Base-by-base conservation (phyloP, 1,284 basidiomycete species). In the Irpex rosettiformis region DNA sequence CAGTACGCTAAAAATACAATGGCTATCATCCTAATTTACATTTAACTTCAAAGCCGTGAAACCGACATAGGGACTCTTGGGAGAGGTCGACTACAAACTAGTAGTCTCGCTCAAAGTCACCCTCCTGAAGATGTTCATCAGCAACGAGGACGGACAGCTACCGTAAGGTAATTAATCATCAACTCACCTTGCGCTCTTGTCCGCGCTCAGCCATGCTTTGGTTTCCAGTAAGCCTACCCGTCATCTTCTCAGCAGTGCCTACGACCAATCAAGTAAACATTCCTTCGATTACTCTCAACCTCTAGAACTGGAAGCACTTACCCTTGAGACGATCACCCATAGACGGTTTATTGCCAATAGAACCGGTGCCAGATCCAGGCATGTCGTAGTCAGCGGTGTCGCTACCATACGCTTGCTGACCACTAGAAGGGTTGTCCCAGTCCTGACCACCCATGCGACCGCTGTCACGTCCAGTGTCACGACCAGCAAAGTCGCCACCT, bases 221-320 rank as follows among this genome's bases (percentile, higher is more conserved):
- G 59, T 67, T 65, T 13, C 62, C 56, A n/a, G 64, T 63, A 16
- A 66, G 45, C 29, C 62, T 64, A 3, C 67, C 70, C 11, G 67
- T 61, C 47, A 63, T 58, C 59, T 69, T 69, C 65, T 71, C 67
- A 40, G 62, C 30, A 28, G 42, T 60, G 11, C 70, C 69, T 70
- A 30, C 6, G 5, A n/a, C n/a, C 29, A 42, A 54, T 10, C 6
- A n/a, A 40, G 0, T 43, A 28, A 22, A 8, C 22, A 42, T 21
- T 22, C 5, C 48, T 10, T 30, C 10, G 45, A 3, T 24, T n/a
- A 18, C 56, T 28, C 3, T 5, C 33, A 18, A 53, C 8, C 28
- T 10, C 22, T 10, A 52, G 22, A 7, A 13, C 7, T 13, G 6
- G 18, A 45, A 11, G 27, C 51, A 30, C 62, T 8, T 28, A 68